Evolutionary conservation across 768 basidiomycete species (phyloP).

Genomic region (Mycena amicta): DNA sequence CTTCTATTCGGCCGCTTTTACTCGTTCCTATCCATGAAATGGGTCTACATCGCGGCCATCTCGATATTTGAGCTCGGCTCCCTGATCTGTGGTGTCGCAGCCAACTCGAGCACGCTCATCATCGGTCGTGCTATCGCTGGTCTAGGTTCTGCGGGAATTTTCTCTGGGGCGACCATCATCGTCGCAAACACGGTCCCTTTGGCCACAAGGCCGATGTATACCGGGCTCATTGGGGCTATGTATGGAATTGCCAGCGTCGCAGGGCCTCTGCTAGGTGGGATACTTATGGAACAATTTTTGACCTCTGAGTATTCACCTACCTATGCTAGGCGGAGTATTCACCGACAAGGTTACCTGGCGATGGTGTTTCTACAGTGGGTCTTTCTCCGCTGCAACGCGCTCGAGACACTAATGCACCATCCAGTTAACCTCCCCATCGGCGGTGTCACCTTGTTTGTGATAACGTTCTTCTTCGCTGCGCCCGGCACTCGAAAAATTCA

Average conservation of each 20-base stretch:
- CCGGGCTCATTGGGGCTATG: slow-evolving; percentile 5
- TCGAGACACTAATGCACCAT: not conserved
- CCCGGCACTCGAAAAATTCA: not conserved
- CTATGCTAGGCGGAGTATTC: not conserved
- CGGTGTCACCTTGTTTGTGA: not conserved
- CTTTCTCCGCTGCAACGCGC: not conserved
- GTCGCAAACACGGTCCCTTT: slow-evolving; percentile 11
- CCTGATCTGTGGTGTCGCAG: slow-evolving; percentile 10
- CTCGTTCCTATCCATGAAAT: slow-evolving; percentile 9
- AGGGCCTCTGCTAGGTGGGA: slow-evolving; percentile 7
- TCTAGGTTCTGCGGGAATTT: slow-evolving; percentile 10
- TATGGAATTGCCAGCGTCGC: slow-evolving; percentile 10
- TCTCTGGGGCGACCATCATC: slow-evolving; percentile 9
- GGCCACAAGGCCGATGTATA: slow-evolving; percentile 4
- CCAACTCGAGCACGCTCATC: slow-evolving; percentile 5
- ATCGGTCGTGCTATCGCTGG: too few relatives aligned
- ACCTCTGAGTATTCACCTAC: not conserved
- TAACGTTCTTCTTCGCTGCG: not conserved
- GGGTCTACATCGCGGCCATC: slow-evolving; percentile 7
- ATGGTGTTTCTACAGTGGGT: slow-evolving; percentile 35
- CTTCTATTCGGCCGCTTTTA: slow-evolving; percentile 10
- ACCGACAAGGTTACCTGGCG: slow-evolving; percentile 2
- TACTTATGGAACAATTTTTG: not conserved
- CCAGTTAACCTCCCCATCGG: not conserved
- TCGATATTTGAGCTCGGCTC: slow-evolving; percentile 9